Evolutionary conservation across 1,284 basidiomycete genomes (phyloP).

Genomic region (Tylopilus sp.): DNA sequence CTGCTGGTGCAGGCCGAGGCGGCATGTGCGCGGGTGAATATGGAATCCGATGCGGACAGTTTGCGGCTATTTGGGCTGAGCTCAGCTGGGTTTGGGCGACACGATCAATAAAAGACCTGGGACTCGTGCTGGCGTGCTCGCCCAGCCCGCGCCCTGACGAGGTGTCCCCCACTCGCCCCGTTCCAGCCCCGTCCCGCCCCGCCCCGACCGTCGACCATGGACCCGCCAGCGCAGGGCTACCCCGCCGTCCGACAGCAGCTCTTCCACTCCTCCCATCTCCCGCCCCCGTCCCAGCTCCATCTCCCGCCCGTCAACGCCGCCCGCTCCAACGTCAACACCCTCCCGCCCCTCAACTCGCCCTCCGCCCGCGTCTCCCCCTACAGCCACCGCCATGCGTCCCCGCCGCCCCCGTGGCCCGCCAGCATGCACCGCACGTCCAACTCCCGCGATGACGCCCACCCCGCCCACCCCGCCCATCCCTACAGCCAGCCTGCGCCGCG

Average conservation of each 20-base stretch:
- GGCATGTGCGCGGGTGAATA: constrained; percentile 1
- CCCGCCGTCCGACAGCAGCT: constrained; percentile 31
- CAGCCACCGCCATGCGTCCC: constrained; percentile 25
- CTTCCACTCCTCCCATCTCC: constrained; percentile 43
- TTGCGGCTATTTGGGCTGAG: constrained; percentile 27
- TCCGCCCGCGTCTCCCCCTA: constrained; percentile 28
- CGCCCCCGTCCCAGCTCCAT: constrained; percentile 46
- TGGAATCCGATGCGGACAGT: constrained; percentile 13
- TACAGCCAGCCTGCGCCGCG: constrained; percentile 21
- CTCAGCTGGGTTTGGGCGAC: constrained; percentile 20
- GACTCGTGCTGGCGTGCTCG: constrained; percentile 20
- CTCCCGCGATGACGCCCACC: constrained; percentile 40
- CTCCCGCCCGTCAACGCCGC: constrained; percentile 38
- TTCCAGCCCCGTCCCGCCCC: constrained; percentile 8
- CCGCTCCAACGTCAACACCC: constrained; percentile 40
- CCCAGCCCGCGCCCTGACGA: constrained; percentile 9
- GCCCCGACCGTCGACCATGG: constrained; percentile 12
- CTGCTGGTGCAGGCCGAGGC: neutral
- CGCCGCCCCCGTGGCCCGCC: constrained; percentile 25
- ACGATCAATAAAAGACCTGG: constrained; percentile 24
- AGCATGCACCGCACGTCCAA: constrained; percentile 37
- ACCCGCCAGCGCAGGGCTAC: constrained; percentile 26
- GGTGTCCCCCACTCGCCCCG: neutral
- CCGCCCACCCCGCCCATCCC: constrained; percentile 22
- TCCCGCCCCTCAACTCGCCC: constrained; percentile 35